A percentile compares a stretch with the other conserved stretches of the same genome.
Evolutionary conservation across 2,329 filamentous ascomycete genomes (phyloP).

Genomic region (Davidsoniella virescens): DNA sequence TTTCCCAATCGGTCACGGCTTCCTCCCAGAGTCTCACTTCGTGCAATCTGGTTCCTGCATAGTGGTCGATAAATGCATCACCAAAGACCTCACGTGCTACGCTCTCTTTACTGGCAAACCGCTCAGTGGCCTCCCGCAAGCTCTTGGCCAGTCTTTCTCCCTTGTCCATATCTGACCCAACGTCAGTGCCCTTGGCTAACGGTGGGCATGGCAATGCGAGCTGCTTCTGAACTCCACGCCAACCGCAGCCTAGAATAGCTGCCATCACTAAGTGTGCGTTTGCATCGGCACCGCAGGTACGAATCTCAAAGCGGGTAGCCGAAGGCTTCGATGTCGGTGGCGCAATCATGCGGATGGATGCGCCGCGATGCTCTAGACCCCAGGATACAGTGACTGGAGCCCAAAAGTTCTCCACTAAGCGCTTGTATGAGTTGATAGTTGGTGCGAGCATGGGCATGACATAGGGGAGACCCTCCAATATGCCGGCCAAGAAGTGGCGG

Average conservation of each 20-base stretch:
- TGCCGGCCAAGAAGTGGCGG: conserved; percentile 79
- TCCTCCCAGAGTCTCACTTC: conserved; percentile 87
- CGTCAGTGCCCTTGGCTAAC: conserved; percentile 68
- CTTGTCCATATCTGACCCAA: conserved; percentile 54
- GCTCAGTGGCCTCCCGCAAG: conserved; percentile 65
- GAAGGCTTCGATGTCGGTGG: conserved; percentile 73
- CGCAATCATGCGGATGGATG: conserved; percentile 75
- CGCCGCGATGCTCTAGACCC: conserved; percentile 89
- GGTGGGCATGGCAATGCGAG: conserved; percentile 68
- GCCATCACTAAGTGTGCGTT: conserved; percentile 80
- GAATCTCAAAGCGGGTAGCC: conserved; percentile 81
- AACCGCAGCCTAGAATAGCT: conserved; percentile 74
- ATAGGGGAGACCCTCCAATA: conserved; percentile 77
- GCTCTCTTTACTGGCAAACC: conserved; percentile 63
- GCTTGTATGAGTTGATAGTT: conserved; percentile 95
- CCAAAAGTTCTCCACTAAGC: conserved; percentile 98
- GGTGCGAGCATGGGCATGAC: conserved; percentile 92
- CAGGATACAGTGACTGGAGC: conserved; percentile 94
- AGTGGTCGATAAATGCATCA: conserved; percentile 91
- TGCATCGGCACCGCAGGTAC: conserved; percentile 84
- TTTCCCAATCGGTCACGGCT: conserved; percentile 90
- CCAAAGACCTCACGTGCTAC: conserved; percentile 89
- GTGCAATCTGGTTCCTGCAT: conserved; percentile 78
- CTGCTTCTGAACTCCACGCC: conserved; percentile 85
- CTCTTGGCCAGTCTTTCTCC: conserved; percentile 70